phyloP scores from a whole-genome alignment of 2,329 filamentous ascomycete species.

The Sarocladiaceae sp. region DNA sequence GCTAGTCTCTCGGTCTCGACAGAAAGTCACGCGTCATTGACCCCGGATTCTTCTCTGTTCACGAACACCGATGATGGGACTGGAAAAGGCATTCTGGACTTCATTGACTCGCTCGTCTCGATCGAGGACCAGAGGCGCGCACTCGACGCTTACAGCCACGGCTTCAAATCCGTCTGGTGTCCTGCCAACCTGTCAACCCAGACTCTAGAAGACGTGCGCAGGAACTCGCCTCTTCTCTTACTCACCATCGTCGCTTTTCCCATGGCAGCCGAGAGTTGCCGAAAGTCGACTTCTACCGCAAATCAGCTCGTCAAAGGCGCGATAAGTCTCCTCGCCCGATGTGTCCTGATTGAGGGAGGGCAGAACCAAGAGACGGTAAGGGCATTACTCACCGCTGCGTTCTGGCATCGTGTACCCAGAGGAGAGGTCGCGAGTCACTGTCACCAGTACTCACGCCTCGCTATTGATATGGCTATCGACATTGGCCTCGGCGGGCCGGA shows the following conservation, averaged over 20 bases:
- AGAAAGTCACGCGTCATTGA: neutral
- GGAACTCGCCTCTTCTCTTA: conserved; percentile 1
- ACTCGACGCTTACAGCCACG: conserved; percentile 1
- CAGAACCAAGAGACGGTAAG: conserved; percentile 2
- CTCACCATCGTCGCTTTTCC: neutral
- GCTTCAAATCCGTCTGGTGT: conserved; percentile 2
- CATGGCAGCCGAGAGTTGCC: neutral
- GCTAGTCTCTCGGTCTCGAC: neutral
- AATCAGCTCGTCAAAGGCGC: neutral
- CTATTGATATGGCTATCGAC: conserved; percentile 3
- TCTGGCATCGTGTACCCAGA: conserved; percentile 1
- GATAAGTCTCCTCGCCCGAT: neutral
- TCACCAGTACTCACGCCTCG: conserved; percentile 4
- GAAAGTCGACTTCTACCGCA: neutral
- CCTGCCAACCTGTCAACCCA: neutral
- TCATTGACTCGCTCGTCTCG: neutral
- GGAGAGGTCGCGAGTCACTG: conserved; percentile 3
- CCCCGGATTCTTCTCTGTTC: neutral
- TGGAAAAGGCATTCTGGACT: neutral
- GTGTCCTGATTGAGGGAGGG: neutral
- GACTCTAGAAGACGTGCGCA: neutral
- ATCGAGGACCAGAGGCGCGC: neutral
- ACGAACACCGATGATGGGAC: neutral
- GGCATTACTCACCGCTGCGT: neutral
- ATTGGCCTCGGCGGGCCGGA: conserved; percentile 1